Evolutionary conservation across 768 basidiomycete genomes (phyloP).

Genomic region (Macrolepiota dolichaula): DNA sequence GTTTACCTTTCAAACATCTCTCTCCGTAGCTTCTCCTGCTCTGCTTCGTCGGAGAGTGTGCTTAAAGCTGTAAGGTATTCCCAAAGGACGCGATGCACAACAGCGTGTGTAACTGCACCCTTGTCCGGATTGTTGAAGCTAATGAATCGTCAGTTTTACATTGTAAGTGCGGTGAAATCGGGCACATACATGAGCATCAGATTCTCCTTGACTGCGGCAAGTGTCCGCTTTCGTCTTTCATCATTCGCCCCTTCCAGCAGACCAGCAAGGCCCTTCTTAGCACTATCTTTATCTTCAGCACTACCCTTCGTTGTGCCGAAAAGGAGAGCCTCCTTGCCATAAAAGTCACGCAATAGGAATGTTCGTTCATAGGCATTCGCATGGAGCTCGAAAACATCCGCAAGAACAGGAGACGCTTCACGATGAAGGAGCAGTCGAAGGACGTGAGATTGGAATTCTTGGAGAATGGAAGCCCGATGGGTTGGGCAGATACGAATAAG

Average conservation of each 20-base stretch:
- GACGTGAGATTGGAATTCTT: slow-evolving; percentile 75
- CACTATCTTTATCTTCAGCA: slow-evolving; percentile 58
- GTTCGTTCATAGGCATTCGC: slow-evolving; percentile 82
- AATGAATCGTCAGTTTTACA: neutral
- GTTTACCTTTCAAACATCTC: slow-evolving; percentile 80
- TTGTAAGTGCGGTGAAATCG: neutral
- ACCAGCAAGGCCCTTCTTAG: slow-evolving; percentile 65
- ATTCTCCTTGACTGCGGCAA: slow-evolving; percentile 70
- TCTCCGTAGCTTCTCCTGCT: slow-evolving; percentile 68
- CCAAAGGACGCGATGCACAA: slow-evolving; percentile 85
- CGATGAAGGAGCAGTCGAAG: slow-evolving; percentile 79
- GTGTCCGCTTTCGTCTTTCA: slow-evolving; percentile 63
- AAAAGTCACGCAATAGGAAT: slow-evolving; percentile 81
- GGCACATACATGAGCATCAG: slow-evolving; percentile 66
- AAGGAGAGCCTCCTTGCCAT: slow-evolving; percentile 81
- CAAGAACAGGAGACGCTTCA: slow-evolving; percentile 79
- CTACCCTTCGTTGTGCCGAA: slow-evolving; percentile 58
- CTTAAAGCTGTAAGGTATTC: slow-evolving; percentile 74
- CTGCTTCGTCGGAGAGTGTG: slow-evolving; percentile 54
- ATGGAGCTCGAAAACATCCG: slow-evolving; percentile 87
- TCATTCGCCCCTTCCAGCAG: slow-evolving; percentile 61
- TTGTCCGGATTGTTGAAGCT: slow-evolving; percentile 94
- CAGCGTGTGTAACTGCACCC: slow-evolving; percentile 79
- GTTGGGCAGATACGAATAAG: slow-evolving; percentile 72
- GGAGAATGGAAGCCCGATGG: slow-evolving; percentile 72